Conservation (phyloP, 805 yeast species). For the Nakazawaea pomicola region DNA sequence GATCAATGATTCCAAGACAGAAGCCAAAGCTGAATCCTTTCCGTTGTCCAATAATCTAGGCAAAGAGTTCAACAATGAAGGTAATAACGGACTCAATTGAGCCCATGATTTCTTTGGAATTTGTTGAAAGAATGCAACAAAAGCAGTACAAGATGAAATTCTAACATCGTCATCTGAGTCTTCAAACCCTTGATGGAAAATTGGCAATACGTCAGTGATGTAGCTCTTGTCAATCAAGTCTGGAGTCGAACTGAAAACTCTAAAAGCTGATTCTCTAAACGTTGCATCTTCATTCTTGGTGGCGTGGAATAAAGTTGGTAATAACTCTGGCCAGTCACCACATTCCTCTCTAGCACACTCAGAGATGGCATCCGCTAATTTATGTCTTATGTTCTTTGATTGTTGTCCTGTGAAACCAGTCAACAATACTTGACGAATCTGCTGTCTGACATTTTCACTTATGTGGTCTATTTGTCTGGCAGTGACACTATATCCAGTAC, state of each 20-base stretch:
- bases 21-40: slow-evolving; percentile 74
- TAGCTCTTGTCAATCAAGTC: slow-evolving; percentile 61
- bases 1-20: slow-evolving; percentile 83
- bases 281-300: slow-evolving; percentile 48
- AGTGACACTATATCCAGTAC: slow-evolving; percentile 52
- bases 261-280: slow-evolving; percentile 84
- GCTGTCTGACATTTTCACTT: slow-evolving; percentile 49
- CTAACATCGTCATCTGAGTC: slow-evolving; percentile 80
- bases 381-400: slow-evolving; percentile 79
- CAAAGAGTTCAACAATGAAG: slow-evolving; percentile 77
- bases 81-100: slow-evolving; percentile 70
- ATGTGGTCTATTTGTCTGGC: slow-evolving; percentile 76
- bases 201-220: slow-evolving; percentile 51
- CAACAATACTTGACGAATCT: slow-evolving; percentile 61
- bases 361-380: slow-evolving; percentile 89
- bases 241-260: slow-evolving; percentile 84
- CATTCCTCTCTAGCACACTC: slow-evolving; percentile 75
- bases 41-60: slow-evolving; percentile 79
- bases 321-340: slow-evolving; percentile 70
- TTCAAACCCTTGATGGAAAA: slow-evolving; percentile 76
- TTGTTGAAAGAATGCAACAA: slow-evolving; percentile 81
- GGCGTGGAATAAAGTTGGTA: slow-evolving; percentile 72
- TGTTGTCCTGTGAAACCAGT: slow-evolving; percentile 69
- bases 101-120: slow-evolving; percentile 80
- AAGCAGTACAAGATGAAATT: slow-evolving; percentile 88